Base-by-base conservation (phyloP, 306 rosid species). In the Fagus crenata region DNA sequence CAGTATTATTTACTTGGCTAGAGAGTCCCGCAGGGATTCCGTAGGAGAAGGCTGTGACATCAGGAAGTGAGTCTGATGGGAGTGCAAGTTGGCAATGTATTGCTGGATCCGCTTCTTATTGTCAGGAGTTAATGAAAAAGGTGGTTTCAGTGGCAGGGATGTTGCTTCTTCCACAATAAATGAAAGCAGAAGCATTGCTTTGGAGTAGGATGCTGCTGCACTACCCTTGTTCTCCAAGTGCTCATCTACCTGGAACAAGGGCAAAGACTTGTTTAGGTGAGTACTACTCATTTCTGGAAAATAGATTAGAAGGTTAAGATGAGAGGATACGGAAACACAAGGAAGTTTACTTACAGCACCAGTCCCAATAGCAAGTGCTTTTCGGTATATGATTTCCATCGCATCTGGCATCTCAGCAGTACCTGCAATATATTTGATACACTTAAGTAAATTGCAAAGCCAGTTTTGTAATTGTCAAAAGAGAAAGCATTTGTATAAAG, bases 401-500 rank as follows among this genome's bases (percentile, higher is more conserved):
- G 93, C 97, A 61, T 96, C 97, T 18, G 99, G 99, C 93, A 96
- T 88, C 85, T 86, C 85, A 49, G 88, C 81, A 1, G 78, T 74
- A 55, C 82, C 92, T 88, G 77, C 73, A 76, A 73, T 14, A 40
- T 65, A 59, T 56, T 59, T 35, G 37, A 56, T 28, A 18, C 17
- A 46, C 33, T 61, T 11, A 6, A 71, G 74, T 42, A 81, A 49
- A 17, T 67, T 58, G 32, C 41, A 51, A 54, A 71, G 13, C 39
- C 36, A 40, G 35, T n/a, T 3, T 9, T 73, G 43, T 2, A 40
- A 5, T 28, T 46, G 53, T 75, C 71, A 9, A 72, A 41, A 33
- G 28, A 56, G 56, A 56, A 69, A 76, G 11, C 18, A 70, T 53
- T 6, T 49, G 17, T 51, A 31, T 4, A 39, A 55, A 76, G 11